These are phyloP conservation scores for Fusarium chuoi DNA, from an alignment of 2,329 filamentous ascomycete genomes.

Conservation along the genomic window DNA sequence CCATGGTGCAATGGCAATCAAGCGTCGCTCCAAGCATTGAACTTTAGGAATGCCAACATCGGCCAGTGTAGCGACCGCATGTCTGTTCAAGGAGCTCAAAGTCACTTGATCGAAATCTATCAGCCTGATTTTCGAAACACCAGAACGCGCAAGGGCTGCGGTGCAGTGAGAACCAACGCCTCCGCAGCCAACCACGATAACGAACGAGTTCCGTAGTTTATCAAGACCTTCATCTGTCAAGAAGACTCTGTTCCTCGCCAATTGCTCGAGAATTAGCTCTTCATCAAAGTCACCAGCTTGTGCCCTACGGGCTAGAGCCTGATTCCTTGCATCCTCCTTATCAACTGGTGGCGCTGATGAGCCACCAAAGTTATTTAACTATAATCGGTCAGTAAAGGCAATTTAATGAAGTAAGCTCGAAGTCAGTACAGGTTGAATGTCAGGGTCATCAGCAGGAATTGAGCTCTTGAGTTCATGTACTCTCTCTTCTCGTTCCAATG, in stretches of 20 bases:
- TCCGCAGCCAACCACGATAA: constrained; percentile 91
- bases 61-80: constrained; percentile 91
- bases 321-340: constrained; percentile 70
- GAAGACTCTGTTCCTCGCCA: constrained; percentile 93
- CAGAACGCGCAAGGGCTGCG: constrained; percentile 86
- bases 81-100: constrained; percentile 92
- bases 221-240: constrained; percentile 82
- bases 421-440: constrained; percentile 35
- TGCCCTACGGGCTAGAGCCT: constrained; percentile 67
- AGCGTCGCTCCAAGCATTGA: constrained; percentile 78
- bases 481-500: constrained; percentile 64
- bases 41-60: constrained; percentile 96
- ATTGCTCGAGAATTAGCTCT: constrained; percentile 91
- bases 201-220: constrained; percentile 82
- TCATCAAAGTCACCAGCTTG: constrained; percentile 73
- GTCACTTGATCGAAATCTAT: constrained; percentile 99
- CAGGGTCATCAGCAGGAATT: constrained; percentile 56
- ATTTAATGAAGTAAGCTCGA: neutral
- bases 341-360: constrained; percentile 59
- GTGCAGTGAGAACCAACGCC: constrained; percentile 94
- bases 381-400: constrained; percentile 29
- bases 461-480: constrained; percentile 68
- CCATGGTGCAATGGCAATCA: constrained; percentile 93
- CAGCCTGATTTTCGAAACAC: constrained; percentile 86
- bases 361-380: constrained; percentile 72